Base-by-base conservation (phyloP, 345 rosid genomes). In the Eutrema yunnanense region DNA sequence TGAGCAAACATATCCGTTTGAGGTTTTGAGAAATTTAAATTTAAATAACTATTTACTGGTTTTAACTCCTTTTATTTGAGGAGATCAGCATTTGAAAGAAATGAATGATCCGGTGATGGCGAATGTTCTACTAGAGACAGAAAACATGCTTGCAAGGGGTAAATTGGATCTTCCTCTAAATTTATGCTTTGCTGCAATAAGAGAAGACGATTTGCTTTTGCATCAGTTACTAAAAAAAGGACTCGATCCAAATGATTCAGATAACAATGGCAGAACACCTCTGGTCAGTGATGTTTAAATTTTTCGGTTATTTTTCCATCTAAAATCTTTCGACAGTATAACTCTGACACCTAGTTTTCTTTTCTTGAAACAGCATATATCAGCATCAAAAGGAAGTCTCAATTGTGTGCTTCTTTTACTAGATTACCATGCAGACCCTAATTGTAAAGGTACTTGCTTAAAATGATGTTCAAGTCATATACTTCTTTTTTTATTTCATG, bases 181-280 rank as follows among this genome's bases (percentile, higher is more conserved):
- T 82, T 72, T 90, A 63, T 85, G 81, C 79, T 84, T 88, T 53
- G 96, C 98, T 11, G 82, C 98, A 1, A 79, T 84, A 44, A 84
- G 95, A 78, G 99, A 87, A 69, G 99, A 92, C 62, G 96, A 92
- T 67, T 63, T 84, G 58, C 71, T 96, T 75, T 52, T 96, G 81
- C 87, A 80, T 56, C 90, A 90, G 75, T 79, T 96, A 73, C 77
- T 96, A 74, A 90, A 80, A 75, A 82, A 86, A 33, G 96, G 96
- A 47, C 88, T 82, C 10, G 96, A 92, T 81, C 95, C 99, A 26
- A 88, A 92, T 63, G 99, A 96, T 73, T 71, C 84, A 0, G 98
- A 96, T 75, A 85, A 79, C 84, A 88, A 78, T 42, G 86, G 86
- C 53, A 80, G 91, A 75, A 87, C 97, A 4, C 82, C 98, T 55